Evolutionary conservation across 164 flowering plant species (phyloP).

Genomic region (Piper betle): DNA sequence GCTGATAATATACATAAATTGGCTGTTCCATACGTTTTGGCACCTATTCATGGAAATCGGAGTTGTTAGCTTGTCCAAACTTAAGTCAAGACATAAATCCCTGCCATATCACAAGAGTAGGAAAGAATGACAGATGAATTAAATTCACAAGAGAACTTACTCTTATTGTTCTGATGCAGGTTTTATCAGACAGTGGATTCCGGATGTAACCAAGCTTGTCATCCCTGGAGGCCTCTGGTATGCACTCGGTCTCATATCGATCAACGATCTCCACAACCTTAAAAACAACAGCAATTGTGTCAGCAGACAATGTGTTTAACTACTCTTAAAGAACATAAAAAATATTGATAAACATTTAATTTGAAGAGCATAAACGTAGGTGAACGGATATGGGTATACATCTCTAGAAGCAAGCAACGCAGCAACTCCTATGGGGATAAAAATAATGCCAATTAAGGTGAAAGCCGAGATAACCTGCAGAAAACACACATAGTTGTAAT

Average conservation of each 20-base stretch:
- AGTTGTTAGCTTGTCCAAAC: no score
- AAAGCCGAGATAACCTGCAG: slow-evolving; percentile 81
- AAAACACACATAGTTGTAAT: no score
- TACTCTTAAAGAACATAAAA: not conserved
- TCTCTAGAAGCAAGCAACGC: slow-evolving; percentile 71
- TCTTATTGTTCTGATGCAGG: slow-evolving; percentile 37
- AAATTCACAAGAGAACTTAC: slow-evolving; percentile 17
- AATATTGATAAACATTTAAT: not conserved
- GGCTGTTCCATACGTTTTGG: slow-evolving; percentile 64
- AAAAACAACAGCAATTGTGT: slow-evolving; percentile 1
- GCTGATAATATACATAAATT: slow-evolving; percentile 68
- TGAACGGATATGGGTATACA: slow-evolving; percentile 29
- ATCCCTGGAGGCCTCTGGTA: slow-evolving; percentile 28
- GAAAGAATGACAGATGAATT: not conserved
- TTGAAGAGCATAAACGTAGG: not conserved
- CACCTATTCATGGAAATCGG: slow-evolving; percentile 23
- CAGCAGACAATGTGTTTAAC: not conserved
- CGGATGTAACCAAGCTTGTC: slow-evolving; percentile 48
- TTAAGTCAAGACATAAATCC: no score
- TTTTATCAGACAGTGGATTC: slow-evolving; percentile 22
- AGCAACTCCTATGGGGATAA: slow-evolving; percentile 81
- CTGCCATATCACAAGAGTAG: no score
- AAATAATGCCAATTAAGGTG: slow-evolving; percentile 52
- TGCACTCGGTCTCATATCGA: slow-evolving; percentile 63
- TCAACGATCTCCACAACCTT: slow-evolving; percentile 84